Evolutionary conservation across 176 grass and related monocot genomes (phyloP), one percentile per base, ranked within the genome.

Genomic region (Musa troglodytarum): DNA sequence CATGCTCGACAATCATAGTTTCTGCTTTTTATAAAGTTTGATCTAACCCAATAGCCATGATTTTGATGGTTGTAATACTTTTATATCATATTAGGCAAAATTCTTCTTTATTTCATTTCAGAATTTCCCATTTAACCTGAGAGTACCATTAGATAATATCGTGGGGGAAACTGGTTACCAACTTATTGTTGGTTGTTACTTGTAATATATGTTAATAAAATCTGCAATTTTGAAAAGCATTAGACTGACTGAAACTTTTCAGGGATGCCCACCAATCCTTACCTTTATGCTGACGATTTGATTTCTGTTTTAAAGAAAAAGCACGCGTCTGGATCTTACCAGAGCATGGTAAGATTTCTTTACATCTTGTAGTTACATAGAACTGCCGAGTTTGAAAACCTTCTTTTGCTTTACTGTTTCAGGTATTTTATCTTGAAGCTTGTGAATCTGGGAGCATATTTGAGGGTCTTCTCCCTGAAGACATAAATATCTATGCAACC

Each of bases 351-450:
- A 89, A 43, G 7, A 55, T 17, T 14, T 62, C 6, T 63, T 22
- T 22, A 24, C 15, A n/a, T 17, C 22, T 16, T n/a, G 7, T 16
- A 14, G 16, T 19, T 11, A 12, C 16, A n/a, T 43, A 19, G 12
- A 49, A 49, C 34, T 9, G 28, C 14, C 7, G 17, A 68, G 12
- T 49, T 49, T 49, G 14, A 19, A 49, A 49, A 19, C 15, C 19
- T 8, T 50, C 78, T 12, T 72, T 26, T 65, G 76, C 74, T 71
- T 66, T 79, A 63, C 23, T 75, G 54, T 77, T 74, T 54, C 81
- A 98, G 95, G 88, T 93, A 10, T 93, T 98, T 75, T 98, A 98
- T 84, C 86, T 98, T 80, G 95, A 98, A 88, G 95, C 90, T 23
- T 98, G 95, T 65, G 90, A 98, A 83, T 87, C 90, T 2, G 90